These are phyloP conservation scores for Beauveria asiatica DNA, from an alignment of 2,329 filamentous ascomycete species.

Conservation along the genomic window DNA sequence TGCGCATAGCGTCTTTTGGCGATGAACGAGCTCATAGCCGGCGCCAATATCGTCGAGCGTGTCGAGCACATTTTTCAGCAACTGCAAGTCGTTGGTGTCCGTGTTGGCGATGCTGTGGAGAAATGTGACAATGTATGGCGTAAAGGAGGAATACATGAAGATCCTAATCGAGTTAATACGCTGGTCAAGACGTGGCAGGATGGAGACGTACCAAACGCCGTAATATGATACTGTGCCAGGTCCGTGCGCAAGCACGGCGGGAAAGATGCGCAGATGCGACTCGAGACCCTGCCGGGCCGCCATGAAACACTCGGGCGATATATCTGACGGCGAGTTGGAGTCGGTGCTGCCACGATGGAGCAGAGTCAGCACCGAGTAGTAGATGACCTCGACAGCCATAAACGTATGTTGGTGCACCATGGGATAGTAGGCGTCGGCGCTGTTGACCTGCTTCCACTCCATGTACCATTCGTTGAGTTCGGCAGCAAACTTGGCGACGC, in stretches of 20 bases:
- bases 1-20: constrained; percentile 7
- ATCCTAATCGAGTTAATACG: constrained; percentile 10
- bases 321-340: constrained; percentile 12
- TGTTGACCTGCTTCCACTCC: constrained; percentile 13
- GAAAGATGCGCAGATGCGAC: constrained; percentile 13
- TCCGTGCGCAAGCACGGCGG: constrained; percentile 9
- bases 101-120: constrained; percentile 14
- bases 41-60: constrained; percentile 6
- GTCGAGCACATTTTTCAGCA: constrained; percentile 7
- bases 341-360: constrained; percentile 12
- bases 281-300: constrained; percentile 14
- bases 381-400: constrained; percentile 15
- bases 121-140: constrained; percentile 16
- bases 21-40: background rate
- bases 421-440: constrained; percentile 11
- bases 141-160: constrained; percentile 17
- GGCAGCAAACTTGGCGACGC: constrained; percentile 8
- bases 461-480: constrained; percentile 12
- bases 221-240: constrained; percentile 13
- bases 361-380: constrained; percentile 16
- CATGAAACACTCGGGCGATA: constrained; percentile 14
- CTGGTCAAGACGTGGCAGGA: background rate
- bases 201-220: constrained; percentile 14
- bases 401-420: constrained; percentile 14
- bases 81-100: constrained; percentile 10